Base-by-base conservation (phyloP, 495 filamentous ascomycete genomes). In the Aspergillus egyptiacus region DNA sequence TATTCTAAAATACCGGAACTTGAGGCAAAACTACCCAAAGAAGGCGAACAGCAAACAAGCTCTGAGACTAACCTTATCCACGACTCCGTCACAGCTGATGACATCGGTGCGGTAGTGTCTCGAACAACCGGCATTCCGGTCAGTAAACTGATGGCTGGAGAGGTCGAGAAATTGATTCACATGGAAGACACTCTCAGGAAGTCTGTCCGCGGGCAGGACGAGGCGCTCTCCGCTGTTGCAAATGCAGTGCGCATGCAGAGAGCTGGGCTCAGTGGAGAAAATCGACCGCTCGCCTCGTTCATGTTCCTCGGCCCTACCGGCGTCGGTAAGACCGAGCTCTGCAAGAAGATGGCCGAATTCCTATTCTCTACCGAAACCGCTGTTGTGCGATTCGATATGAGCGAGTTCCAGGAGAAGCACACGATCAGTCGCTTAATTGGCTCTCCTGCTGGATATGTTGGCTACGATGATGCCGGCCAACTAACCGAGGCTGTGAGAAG, bases 271-370 rank as follows among this genome's bases (percentile, higher is more conserved):
- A 90, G 84, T 54, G 87, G 88, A 18, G 89, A 96, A 52, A 94
- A 96, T 58, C 81, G 91, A 1, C 91, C 93, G 1, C 71, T 95
- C 7, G 93, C 91, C 2, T 89, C 84, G 5, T 97, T 97, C 76
- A 95, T 97, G 85, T 96, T 97, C 75, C 77, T 97, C 14, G 93
- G 93, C 0, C 93, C 93, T 6, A 98, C 93, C 11, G 91, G 93
- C 55, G 91, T 96, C 23, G 93, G 93, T 41, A 98, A 98, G 67
- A 98, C 91, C 2, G 93, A 96, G 56, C 77, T 96, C 5, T 96
- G 90, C 76, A 98, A 98, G 77, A 91, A 90, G 55, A 85, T 98
- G 61, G 93, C 91, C 37, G 75, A 76, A 51, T 96, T 95, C 74
- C 71, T 98, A 18, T 98, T 98, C 67, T 90, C 86, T 0, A 95